Percentiles rank a stretch among this genome's conserved stretches.
Conservation (phyloP, 2,329 filamentous ascomycete species). For the Aspergillus sp. region DNA sequence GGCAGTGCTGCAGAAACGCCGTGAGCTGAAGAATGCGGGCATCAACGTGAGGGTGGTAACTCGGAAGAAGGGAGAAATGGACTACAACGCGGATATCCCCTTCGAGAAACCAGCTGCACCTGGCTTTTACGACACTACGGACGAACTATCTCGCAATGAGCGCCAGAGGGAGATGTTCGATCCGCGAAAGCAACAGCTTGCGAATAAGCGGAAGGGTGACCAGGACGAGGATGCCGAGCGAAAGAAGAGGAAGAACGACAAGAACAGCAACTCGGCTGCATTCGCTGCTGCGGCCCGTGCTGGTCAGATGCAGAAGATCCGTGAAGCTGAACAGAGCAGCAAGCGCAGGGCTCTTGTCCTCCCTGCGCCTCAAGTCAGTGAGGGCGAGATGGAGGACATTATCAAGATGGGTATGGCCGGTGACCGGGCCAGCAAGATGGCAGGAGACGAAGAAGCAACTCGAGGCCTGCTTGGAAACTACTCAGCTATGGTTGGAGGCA, state of each 20-base stretch:
- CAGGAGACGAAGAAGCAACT: slow-evolving; percentile 77
- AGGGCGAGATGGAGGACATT: slow-evolving; percentile 91
- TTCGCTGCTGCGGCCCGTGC: slow-evolving; percentile 88
- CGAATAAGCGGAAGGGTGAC: slow-evolving; percentile 90
- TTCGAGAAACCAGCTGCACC: slow-evolving; percentile 88
- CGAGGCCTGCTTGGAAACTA: slow-evolving; percentile 86
- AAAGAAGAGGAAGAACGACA: slow-evolving; percentile 86
- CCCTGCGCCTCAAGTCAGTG: slow-evolving; percentile 86
- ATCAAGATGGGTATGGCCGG: slow-evolving; percentile 98
- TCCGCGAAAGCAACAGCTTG: slow-evolving; percentile 85
- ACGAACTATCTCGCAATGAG: slow-evolving; percentile 80
- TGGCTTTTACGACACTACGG: slow-evolving; percentile 90
- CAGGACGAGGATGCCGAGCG: slow-evolving; percentile 74
- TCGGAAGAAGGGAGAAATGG: slow-evolving; percentile 94
- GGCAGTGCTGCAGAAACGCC: slow-evolving; percentile 87
- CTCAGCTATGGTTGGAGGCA: slow-evolving; percentile 71
- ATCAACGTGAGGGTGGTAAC: slow-evolving; percentile 97
- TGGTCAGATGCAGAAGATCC: slow-evolving; percentile 88
- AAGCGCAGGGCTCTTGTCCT: slow-evolving; percentile 81
- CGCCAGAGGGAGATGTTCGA: slow-evolving; percentile 81
- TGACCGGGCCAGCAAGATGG: slow-evolving; percentile 74
- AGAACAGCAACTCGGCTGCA: slow-evolving; percentile 72
- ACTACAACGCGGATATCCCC: slow-evolving; percentile 98
- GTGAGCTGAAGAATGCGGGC: slow-evolving; percentile 94
- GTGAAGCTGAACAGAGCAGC: slow-evolving; percentile 95